Evolutionary conservation across 2,329 filamentous ascomycete species (phyloP).

Genomic region (Colletotrichum lindemuthianum): DNA sequence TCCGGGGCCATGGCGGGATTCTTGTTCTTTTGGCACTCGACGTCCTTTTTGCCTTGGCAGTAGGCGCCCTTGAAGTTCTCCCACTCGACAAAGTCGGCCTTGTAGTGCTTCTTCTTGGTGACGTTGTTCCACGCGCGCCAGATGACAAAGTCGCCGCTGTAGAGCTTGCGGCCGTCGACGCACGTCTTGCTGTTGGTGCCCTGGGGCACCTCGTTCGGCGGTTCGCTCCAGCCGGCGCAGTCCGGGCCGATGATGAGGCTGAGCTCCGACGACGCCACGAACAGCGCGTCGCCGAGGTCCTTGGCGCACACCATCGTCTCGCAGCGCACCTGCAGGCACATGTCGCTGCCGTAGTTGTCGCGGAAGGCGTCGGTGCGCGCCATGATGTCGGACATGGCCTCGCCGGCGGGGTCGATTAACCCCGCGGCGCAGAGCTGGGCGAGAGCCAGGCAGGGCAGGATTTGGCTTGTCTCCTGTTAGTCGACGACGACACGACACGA

Average conservation of each 20-base stretch:
- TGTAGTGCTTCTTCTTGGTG: no score
- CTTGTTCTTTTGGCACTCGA: not conserved
- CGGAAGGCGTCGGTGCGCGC: not conserved
- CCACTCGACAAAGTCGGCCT: conserved; percentile 3
- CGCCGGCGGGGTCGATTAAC: not conserved
- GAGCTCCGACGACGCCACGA: conserved; percentile 1
- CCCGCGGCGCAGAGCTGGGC: conserved; percentile 2
- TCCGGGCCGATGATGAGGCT: conserved; percentile 11
- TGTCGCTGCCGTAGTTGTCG: conserved; percentile 12
- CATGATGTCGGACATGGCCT: not conserved
- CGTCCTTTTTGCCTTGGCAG: conserved; percentile 10
- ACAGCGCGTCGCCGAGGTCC: not conserved
- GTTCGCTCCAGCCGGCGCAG: conserved; percentile 11
- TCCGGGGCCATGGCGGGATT: no score
- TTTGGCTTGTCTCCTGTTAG: no score
- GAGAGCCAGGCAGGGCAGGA: not conserved
- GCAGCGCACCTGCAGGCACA: conserved; percentile 18
- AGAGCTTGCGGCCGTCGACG: conserved; percentile 1
- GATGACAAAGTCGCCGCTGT: not conserved
- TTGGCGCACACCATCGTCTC: conserved; percentile 10
- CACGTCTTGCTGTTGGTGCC: conserved; percentile 3
- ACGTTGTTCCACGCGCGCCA: conserved; percentile 21
- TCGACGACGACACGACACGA: no score
- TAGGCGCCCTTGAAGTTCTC: conserved; percentile 25
- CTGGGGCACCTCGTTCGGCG: not conserved